Percentiles rank a stretch among this genome's conserved stretches.
Conservation (phyloP, 257 asterid genomes). For the Lithospermum erythrorhizon region DNA sequence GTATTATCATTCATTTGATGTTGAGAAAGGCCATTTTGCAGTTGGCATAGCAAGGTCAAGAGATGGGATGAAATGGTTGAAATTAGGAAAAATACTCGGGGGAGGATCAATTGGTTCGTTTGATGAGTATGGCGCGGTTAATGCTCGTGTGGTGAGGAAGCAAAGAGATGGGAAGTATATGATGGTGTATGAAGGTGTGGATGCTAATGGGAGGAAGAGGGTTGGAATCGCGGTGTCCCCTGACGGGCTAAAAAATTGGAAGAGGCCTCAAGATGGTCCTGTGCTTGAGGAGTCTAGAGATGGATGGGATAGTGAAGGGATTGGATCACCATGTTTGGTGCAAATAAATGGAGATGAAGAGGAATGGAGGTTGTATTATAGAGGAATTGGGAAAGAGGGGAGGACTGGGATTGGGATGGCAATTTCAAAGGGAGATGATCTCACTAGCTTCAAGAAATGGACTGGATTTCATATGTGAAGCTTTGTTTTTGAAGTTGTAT, state of each 20-base stretch:
- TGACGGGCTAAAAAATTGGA: conserved; percentile 80
- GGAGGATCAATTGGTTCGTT: conserved; percentile 37
- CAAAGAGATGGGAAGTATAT: conserved; percentile 52
- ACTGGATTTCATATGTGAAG: conserved; percentile 47
- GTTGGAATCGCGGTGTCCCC: conserved; percentile 52
- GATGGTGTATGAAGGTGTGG: conserved; percentile 82
- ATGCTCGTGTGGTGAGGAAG: conserved; percentile 46
- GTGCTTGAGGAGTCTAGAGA: conserved; percentile 31
- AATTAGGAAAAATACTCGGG: conserved; percentile 54
- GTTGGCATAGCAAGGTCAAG: conserved; percentile 78
- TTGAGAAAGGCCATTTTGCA: conserved; percentile 23
- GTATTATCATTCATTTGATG: conserved; percentile 75
- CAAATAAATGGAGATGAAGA: conserved; percentile 57
- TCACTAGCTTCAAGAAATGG: conserved; percentile 43
- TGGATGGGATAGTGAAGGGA: conserved; percentile 82
- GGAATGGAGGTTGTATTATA: conserved; percentile 81
- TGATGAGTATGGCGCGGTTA: conserved; percentile 48
- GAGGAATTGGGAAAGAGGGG: conserved; percentile 67
- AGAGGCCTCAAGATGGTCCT: conserved; percentile 34
- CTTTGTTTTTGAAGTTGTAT: not conserved
- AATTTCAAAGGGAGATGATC: conserved; percentile 37
- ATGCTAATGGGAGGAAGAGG: conserved; percentile 34
- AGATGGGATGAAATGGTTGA: conserved; percentile 84
- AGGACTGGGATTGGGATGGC: conserved; percentile 81
- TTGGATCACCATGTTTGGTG: conserved; percentile 68